Evolutionary conservation across 2,329 filamentous ascomycete genomes (phyloP).

Genomic region (Ophiostoma angusticollis): DNA sequence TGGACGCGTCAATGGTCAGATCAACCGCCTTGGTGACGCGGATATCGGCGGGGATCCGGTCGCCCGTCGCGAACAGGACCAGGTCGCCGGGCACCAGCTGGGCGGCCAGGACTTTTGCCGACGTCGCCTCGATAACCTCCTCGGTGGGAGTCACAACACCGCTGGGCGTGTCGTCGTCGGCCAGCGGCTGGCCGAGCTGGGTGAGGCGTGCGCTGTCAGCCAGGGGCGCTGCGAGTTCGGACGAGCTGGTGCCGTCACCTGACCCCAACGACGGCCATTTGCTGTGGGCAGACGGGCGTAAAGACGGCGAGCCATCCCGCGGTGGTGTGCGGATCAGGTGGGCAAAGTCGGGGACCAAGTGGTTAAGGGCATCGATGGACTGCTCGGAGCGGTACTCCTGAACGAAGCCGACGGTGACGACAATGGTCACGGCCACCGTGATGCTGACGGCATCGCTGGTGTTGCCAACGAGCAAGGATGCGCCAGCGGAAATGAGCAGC

Average conservation of each 20-base stretch:
- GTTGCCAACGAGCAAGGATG: conserved; percentile 86
- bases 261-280: conserved; percentile 32
- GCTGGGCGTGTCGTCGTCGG: conserved; percentile 18
- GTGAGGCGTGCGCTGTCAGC: too few relatives aligned
- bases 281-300: conserved; percentile 22
- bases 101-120: conserved; percentile 72
- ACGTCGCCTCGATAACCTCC: conserved; percentile 55
- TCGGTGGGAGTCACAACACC: conserved; percentile 45
- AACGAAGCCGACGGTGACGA: conserved; percentile 89
- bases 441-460: conserved; percentile 93
- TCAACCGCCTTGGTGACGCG: conserved; percentile 84
- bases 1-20: conserved; percentile 90
- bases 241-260: conserved; percentile 17
- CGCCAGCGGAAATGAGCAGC: conserved; percentile 74
- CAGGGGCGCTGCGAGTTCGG: not conserved
- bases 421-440: conserved; percentile 88
- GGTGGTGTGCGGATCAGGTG: conserved; percentile 65
- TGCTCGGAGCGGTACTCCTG: conserved; percentile 98
- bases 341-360: conserved; percentile 87
- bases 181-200: not conserved
- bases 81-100: conserved; percentile 87
- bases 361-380: conserved; percentile 86
- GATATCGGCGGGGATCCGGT: conserved; percentile 91
- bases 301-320: conserved; percentile 18
- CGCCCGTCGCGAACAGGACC: conserved; percentile 87